Conservation (phyloP, 2,329 filamentous ascomycete genomes). For the Aschersonia sp. region DNA sequence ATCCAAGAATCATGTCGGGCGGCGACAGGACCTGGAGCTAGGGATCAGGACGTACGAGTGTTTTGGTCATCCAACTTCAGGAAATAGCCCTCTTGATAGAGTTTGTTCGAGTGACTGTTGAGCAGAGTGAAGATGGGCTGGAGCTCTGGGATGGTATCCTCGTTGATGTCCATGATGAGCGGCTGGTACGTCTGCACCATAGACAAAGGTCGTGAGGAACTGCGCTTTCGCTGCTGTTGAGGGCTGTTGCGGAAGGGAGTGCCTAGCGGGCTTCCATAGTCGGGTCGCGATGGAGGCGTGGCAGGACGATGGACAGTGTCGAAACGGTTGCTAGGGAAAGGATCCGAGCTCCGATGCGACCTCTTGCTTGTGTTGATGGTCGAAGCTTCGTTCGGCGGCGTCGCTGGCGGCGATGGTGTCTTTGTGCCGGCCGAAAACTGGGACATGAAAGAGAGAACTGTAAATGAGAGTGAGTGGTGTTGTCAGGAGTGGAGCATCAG, state of each 20-base stretch:
- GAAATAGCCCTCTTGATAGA: constrained; percentile 97
- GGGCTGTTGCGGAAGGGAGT: constrained; percentile 27
- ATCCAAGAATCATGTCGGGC: neutral
- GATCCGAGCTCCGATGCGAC: constrained; percentile 12
- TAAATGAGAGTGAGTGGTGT: constrained; percentile 7
- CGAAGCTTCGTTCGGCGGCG: constrained; percentile 24
- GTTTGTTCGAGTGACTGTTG: constrained; percentile 88
- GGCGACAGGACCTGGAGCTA: neutral
- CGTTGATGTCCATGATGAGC: constrained; percentile 68
- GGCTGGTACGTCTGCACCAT: constrained; percentile 80
- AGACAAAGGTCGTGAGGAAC: constrained; percentile 58
- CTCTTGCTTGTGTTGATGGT: constrained; percentile 14
- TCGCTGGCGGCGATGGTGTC: constrained; percentile 28
- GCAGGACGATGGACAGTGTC: constrained; percentile 19
- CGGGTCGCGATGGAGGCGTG: constrained; percentile 22
- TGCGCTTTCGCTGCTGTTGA: constrained; percentile 27
- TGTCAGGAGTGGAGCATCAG: neutral
- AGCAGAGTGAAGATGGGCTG: constrained; percentile 88
- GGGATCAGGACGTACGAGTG: constrained; percentile 47
- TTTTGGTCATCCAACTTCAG: constrained; percentile 93
- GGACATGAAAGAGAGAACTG: constrained; percentile 83
- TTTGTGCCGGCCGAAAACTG: constrained; percentile 47
- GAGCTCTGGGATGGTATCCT: constrained; percentile 82
- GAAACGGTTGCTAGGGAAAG: constrained; percentile 21
- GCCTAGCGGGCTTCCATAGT: constrained; percentile 27